Evolutionary conservation across 148 eudicot species (phyloP), one percentile per base, ranked within the genome.

Genomic region (Arctostaphylos glauca): DNA sequence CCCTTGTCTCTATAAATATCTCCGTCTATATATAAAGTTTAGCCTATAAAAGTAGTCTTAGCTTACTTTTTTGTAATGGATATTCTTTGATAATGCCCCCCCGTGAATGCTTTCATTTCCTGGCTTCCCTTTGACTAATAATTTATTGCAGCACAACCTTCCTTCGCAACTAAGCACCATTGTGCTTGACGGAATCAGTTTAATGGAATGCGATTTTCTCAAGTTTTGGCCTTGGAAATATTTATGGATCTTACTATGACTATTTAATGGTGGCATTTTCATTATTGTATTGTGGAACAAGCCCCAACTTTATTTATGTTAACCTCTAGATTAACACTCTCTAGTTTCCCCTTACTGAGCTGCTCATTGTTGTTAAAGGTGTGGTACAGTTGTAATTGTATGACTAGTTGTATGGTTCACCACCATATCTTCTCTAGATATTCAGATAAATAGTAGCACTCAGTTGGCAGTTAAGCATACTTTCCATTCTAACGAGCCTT

Each of bases 401-500:
- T 9, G 46, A 71, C 9, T 73, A 46, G 76, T 71, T n/a, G 21
- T 71, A 38, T 71, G 48, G 41, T 43, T 46, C 18, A n/a, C 23
- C 23, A 73, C 76, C 76, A 7, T 71, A 4, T 71, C 49, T 71
- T 71, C n/a, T 71, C n/a, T 71, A n/a, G 74, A 15, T 71, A 71
- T 71, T 71, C 3, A n/a, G 74, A 38, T 2, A 41, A 38, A 14
- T 70, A 41, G 8, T 43, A 5, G 75, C 23, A 72, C 18, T 46
- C 76, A 72, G 7, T 16, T 72, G 47, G 53, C 47, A 73, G 49
- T 38, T 31, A 6, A 62, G 6, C 23, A 18, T 23, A 38, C 47
- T 31, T 14, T 70, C 46, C 18, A 10, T 13, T 70, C 15, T 70
- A 14, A 12, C 5, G 41, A 21, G 19, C 53, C 53, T 50, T 50